Conservation (phyloP, 2,329 filamentous ascomycete species). For the Fusarium lyarnte region DNA sequence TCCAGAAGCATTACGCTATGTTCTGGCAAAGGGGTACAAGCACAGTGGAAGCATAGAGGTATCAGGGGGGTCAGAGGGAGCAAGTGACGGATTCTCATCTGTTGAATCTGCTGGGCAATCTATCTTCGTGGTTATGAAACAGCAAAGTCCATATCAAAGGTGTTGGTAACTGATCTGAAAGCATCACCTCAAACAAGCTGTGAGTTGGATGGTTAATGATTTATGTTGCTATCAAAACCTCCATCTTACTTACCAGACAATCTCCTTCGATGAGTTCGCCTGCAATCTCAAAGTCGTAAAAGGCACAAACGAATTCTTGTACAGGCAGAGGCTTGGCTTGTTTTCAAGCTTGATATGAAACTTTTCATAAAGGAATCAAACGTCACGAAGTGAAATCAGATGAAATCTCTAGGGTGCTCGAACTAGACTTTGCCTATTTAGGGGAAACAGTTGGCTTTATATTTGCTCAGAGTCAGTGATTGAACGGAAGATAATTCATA, state of each 20-base stretch:
- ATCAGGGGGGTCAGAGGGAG: background rate
- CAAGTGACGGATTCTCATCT: background rate
- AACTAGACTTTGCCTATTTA: accelerated
- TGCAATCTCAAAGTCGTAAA: accelerated
- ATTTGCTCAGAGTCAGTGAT: no score
- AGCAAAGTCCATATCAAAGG: accelerated
- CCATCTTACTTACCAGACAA: accelerated
- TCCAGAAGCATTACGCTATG: accelerated
- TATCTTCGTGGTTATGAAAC: background rate
- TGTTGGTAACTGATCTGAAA: background rate
- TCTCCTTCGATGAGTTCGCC: accelerated
- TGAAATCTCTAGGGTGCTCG: accelerated
- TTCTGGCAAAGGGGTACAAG: background rate
- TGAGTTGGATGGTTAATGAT: no score
- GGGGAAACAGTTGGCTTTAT: background rate
- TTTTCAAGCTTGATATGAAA: background rate
- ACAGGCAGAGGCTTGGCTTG: no score
- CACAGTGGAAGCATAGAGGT: no score
- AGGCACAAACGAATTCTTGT: background rate
- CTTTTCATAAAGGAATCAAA: accelerated
- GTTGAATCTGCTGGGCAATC: background rate
- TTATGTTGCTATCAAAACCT: accelerated
- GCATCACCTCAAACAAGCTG: background rate
- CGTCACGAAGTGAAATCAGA: background rate
- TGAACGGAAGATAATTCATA: no score